Percentiles rank a stretch among this genome's conserved stretches.
Evolutionary conservation across 345 rosid species (phyloP).

Genomic region (Eutrema yunnanense): DNA sequence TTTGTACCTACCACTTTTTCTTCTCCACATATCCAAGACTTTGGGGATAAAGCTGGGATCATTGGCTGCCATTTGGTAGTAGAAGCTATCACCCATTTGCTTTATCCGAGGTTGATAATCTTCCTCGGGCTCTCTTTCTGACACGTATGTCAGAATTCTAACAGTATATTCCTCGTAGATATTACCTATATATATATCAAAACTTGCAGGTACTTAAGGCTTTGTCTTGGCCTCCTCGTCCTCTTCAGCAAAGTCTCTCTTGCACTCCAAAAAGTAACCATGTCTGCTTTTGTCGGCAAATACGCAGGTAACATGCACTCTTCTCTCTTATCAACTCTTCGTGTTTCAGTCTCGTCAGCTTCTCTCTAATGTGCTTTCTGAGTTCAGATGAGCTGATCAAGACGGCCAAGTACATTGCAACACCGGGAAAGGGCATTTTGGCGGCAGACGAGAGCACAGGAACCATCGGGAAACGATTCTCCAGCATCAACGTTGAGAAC

Average conservation of each 20-base stretch:
- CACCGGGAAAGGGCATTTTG: slow-evolving; percentile 87
- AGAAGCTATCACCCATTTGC: slow-evolving; percentile 48
- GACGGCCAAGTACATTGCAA: slow-evolving; percentile 91
- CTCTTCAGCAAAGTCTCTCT: slow-evolving; percentile 12
- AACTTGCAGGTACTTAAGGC: slow-evolving; percentile 24
- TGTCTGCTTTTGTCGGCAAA: slow-evolving; percentile 91
- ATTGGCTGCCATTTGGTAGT: slow-evolving; percentile 38
- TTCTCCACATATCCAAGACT: slow-evolving; percentile 33
- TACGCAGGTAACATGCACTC: slow-evolving; percentile 55
- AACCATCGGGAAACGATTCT: slow-evolving; percentile 88
- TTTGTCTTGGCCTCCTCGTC: slow-evolving; percentile 37
- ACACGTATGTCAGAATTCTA: slow-evolving; percentile 43
- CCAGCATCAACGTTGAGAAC: slow-evolving; percentile 89
- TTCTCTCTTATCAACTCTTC: neutral
- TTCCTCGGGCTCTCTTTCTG: slow-evolving; percentile 38
- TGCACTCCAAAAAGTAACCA: slow-evolving; percentile 30
- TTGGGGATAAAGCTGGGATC: slow-evolving; percentile 29
- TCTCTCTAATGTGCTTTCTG: slow-evolving; percentile 10
- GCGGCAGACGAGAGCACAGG: slow-evolving; percentile 99
- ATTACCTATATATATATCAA: slow-evolving; percentile 36
- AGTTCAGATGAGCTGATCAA: slow-evolving; percentile 75
- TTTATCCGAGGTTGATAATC: slow-evolving; percentile 67
- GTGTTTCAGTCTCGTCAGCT: neutral
- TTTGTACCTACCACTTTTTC: slow-evolving; percentile 24
- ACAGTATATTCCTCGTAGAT: slow-evolving; percentile 41